Evolutionary conservation across 768 basidiomycete genomes (phyloP).

Genomic region (Cyathus striatus): DNA sequence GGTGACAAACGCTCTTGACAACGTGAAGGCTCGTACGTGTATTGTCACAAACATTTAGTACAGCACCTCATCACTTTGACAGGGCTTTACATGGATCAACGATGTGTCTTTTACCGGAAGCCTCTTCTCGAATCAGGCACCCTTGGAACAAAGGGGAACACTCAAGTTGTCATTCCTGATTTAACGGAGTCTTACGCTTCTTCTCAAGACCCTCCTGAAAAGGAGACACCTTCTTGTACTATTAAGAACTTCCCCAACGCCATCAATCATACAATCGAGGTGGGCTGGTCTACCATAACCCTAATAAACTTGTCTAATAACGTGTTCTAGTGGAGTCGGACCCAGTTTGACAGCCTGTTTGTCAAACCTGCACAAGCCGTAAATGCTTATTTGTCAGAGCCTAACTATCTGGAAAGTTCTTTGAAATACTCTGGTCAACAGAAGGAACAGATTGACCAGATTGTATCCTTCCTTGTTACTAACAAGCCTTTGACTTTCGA

Average conservation of each 20-base stretch:
- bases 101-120: slow-evolving; percentile 95
- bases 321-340: slow-evolving; percentile 76
- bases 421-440: slow-evolving; percentile 91
- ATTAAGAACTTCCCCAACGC: slow-evolving; percentile 99
- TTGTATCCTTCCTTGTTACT: slow-evolving; percentile 83
- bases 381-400: slow-evolving; percentile 95
- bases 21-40: slow-evolving; percentile 84
- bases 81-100: slow-evolving; percentile 98
- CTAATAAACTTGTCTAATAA: not conserved
- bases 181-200: slow-evolving; percentile 96
- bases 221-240: slow-evolving; percentile 93
- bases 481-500: slow-evolving; percentile 94
- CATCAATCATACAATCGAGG: slow-evolving; percentile 97
- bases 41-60: not conserved
- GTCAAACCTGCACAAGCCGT: slow-evolving; percentile 92
- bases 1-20: slow-evolving; percentile 97
- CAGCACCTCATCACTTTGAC: not conserved
- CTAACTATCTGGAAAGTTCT: slow-evolving; percentile 88
- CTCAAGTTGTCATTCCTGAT: slow-evolving; percentile 91
- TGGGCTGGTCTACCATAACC: slow-evolving; percentile 23
- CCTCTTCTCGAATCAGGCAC: slow-evolving; percentile 97
- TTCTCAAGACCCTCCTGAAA: slow-evolving; percentile 98
- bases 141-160: slow-evolving; percentile 96
- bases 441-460: slow-evolving; percentile 83
- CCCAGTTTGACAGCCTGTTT: slow-evolving; percentile 88